A percentile compares a stretch with the other conserved stretches of the same genome.
These are phyloP conservation scores for Rhexocercosporidium sp. DNA, from an alignment of 2,329 filamentous ascomycete species.

Conservation along the genomic window DNA sequence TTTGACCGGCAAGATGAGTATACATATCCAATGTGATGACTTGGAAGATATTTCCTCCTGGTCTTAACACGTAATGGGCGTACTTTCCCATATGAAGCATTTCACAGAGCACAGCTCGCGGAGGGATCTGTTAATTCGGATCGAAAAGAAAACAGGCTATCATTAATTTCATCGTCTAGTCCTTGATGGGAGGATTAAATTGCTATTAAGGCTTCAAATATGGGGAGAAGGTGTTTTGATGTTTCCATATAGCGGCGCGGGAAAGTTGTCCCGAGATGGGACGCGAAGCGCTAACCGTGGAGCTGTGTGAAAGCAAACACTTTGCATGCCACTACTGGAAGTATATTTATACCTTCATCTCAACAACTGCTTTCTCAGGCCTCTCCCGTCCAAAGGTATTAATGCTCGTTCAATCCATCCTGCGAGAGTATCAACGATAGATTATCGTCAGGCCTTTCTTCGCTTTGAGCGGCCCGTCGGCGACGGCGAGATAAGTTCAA, in stretches of 20 bases:
- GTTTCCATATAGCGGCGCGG: not conserved
- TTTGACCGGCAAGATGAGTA: not conserved
- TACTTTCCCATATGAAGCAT: constrained; percentile 5
- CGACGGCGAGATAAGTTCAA: constrained; percentile 21
- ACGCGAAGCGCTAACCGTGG: not conserved
- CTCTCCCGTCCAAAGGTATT: not conserved
- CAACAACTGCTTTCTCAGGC: not conserved
- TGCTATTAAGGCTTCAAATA: constrained; percentile 13
- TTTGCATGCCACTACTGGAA: not conserved
- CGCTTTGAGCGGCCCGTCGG: constrained; percentile 13
- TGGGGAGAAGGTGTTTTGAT: constrained; percentile 16
- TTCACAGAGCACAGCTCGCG: not conserved
- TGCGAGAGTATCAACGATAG: not conserved
- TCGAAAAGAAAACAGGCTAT: not conserved
- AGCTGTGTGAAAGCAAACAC: no score
- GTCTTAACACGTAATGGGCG: not conserved
- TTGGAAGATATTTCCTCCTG: not conserved
- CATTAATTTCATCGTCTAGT: constrained; percentile 8
- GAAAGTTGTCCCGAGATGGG: constrained; percentile 1
- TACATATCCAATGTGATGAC: constrained; percentile 5
- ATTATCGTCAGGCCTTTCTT: not conserved
- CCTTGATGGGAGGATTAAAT: constrained; percentile 12
- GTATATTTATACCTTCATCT: not conserved
- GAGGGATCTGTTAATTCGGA: not conserved
- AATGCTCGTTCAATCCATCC: not conserved